These are phyloP conservation scores for Phyllosticta ampelicida DNA, from an alignment of 2,329 filamentous ascomycete genomes.

Conservation along the genomic window DNA sequence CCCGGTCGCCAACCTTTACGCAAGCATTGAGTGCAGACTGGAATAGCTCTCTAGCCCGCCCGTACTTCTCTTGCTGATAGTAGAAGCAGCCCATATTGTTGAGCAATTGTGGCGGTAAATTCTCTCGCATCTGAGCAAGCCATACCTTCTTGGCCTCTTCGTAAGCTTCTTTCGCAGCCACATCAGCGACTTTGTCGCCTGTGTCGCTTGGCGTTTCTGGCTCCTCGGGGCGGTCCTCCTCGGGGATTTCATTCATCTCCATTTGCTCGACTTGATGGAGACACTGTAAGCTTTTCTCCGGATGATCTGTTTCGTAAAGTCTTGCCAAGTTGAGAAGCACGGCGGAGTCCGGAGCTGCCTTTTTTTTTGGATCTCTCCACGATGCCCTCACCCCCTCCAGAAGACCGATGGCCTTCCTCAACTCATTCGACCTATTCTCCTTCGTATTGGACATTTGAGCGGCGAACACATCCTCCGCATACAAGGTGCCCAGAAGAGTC, in stretches of 20 bases:
- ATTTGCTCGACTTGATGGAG: constrained; percentile 86
- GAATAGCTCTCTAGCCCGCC: constrained; percentile 74
- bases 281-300: constrained; percentile 86
- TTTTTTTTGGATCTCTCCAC: constrained; percentile 91
- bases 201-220: constrained; percentile 36
- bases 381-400: constrained; percentile 74
- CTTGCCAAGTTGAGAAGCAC: constrained; percentile 86
- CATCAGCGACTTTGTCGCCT: constrained; percentile 23
- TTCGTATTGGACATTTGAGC: constrained; percentile 60
- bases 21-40: constrained; percentile 86
- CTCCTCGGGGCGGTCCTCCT: constrained; percentile 41
- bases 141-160: constrained; percentile 43
- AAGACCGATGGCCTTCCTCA: constrained; percentile 74
- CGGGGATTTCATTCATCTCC: constrained; percentile 67
- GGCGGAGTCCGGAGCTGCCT: constrained; percentile 66
- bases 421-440: constrained; percentile 78
- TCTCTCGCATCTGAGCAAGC: constrained; percentile 51
- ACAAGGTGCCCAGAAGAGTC: constrained; percentile 80
- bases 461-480: constrained; percentile 87
- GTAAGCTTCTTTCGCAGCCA: constrained; percentile 15
- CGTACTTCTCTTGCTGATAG: constrained; percentile 74
- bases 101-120: constrained; percentile 77
- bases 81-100: constrained; percentile 98
- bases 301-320: constrained; percentile 74
- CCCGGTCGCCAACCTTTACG: constrained; percentile 66